Conservation (phyloP, 495 filamentous ascomycete species). For the Aspergillus baeticus region DNA sequence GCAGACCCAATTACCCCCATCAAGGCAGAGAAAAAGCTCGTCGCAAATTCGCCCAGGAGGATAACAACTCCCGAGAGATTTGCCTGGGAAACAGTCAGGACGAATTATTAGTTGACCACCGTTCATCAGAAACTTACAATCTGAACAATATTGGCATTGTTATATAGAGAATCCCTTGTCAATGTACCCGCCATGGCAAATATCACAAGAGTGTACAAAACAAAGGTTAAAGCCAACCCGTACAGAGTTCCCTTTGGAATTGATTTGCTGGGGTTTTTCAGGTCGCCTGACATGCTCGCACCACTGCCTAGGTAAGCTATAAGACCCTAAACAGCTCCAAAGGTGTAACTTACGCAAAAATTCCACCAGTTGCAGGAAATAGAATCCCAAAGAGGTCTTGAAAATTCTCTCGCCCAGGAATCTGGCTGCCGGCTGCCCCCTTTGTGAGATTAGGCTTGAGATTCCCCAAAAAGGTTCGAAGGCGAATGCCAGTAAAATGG, state of each 20-base stretch:
- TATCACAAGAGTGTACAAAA: conserved; percentile 74
- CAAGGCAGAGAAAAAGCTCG: conserved; percentile 77
- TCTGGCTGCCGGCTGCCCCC: conserved; percentile 65
- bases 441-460: conserved; percentile 66
- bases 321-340: background rate
- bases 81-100: conserved; percentile 39
- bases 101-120: background rate
- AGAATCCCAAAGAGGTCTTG: conserved; percentile 85
- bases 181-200: conserved; percentile 78
- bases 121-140: conserved; percentile 42
- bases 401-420: conserved; percentile 67
- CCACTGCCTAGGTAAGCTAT: conserved; percentile 46
- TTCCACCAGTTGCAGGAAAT: conserved; percentile 80
- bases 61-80: conserved; percentile 72
- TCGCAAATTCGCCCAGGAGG: conserved; percentile 78
- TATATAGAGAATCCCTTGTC: conserved; percentile 69
- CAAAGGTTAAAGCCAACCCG: conserved; percentile 72
- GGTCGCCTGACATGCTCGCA: conserved; percentile 88
- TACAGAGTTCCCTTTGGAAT: conserved; percentile 81
- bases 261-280: conserved; percentile 78
- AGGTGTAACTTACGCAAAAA: conserved; percentile 54
- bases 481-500: conserved; percentile 72
- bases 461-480: conserved; percentile 68
- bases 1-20: conserved; percentile 88
- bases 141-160: conserved; percentile 76